Conservation (phyloP, 768 basidiomycete genomes). For the Phylloporus arenicola region DNA sequence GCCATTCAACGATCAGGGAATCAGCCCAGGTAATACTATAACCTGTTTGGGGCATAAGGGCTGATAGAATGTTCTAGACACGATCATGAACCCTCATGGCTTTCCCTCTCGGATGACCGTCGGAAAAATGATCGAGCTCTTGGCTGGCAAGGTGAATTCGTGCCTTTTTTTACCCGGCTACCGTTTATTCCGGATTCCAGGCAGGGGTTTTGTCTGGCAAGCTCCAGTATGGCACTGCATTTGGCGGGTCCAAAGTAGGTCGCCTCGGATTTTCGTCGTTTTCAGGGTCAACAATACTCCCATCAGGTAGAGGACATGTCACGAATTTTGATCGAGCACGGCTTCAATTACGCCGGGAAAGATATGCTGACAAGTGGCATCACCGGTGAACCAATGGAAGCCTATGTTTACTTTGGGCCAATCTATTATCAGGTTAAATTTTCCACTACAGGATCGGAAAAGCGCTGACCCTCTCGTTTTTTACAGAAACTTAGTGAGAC, state of each 20-base stretch:
- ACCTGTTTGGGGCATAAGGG: conserved; percentile 4
- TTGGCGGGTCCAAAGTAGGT: conserved; percentile 90
- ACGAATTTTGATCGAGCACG: conserved; percentile 87
- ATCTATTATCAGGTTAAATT: conserved; percentile 87
- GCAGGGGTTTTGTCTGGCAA: conserved; percentile 89
- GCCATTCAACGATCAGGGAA: conserved; percentile 98
- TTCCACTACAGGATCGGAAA: neutral
- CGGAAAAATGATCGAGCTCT: conserved; percentile 98
- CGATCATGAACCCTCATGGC: conserved; percentile 99
- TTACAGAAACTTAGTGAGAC: conserved; percentile 85
- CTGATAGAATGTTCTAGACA: conserved; percentile 50
- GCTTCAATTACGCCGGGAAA: conserved; percentile 98
- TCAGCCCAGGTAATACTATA: conserved; percentile 70
- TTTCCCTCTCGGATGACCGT: conserved; percentile 99
- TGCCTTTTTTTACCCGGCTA: neutral
- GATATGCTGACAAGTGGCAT: conserved; percentile 98
- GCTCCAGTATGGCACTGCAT: conserved; percentile 92
- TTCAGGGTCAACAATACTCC: conserved; percentile 6
- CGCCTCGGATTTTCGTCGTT: neutral
- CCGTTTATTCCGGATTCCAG: conserved; percentile 33
- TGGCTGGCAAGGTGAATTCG: conserved; percentile 81
- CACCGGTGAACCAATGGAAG: conserved; percentile 93
- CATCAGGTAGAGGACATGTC: conserved; percentile 95
- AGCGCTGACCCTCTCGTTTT: neutral
- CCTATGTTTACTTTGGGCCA: conserved; percentile 97